These are phyloP conservation scores for Neurospora sp. DNA, from an alignment of 495 filamentous ascomycete genomes.

Conservation along the genomic window DNA sequence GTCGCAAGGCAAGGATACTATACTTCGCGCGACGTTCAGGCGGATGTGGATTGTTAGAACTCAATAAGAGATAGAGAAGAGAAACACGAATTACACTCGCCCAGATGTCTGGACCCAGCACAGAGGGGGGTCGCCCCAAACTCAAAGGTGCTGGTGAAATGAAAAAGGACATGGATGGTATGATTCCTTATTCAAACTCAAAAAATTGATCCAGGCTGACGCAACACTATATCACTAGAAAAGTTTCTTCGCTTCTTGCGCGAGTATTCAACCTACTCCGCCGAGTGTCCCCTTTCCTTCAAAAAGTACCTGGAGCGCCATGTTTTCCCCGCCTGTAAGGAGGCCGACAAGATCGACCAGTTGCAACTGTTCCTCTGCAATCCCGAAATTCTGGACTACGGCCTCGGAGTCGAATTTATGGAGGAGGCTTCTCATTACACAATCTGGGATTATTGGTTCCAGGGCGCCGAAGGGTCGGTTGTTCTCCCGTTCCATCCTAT, in stretches of 20 bases:
- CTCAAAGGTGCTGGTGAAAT: not conserved
- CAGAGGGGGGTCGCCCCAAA: not conserved
- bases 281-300: conserved; percentile 7
- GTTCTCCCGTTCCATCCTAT: not conserved
- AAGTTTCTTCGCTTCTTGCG: conserved; percentile 4
- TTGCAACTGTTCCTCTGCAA: conserved; percentile 1
- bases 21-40: not conserved
- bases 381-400: not conserved
- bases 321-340: conserved; percentile 2
- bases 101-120: not conserved
- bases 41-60: not conserved
- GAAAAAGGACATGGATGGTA: not conserved
- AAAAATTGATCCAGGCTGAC: not conserved
- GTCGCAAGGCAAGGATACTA: not conserved
- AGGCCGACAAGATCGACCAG: not conserved
- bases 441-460: conserved; percentile 1
- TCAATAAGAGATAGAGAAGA: not conserved
- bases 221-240: not conserved
- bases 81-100: not conserved
- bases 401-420: not conserved
- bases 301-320: conserved; percentile 3
- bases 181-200: not conserved
- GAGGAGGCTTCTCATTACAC: not conserved
- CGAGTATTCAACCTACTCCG: conserved; percentile 3
- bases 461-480: not conserved